These are phyloP conservation scores for Glycyrrhiza uralensis DNA, from an alignment of 306 rosid genomes.

Conservation along the genomic window DNA sequence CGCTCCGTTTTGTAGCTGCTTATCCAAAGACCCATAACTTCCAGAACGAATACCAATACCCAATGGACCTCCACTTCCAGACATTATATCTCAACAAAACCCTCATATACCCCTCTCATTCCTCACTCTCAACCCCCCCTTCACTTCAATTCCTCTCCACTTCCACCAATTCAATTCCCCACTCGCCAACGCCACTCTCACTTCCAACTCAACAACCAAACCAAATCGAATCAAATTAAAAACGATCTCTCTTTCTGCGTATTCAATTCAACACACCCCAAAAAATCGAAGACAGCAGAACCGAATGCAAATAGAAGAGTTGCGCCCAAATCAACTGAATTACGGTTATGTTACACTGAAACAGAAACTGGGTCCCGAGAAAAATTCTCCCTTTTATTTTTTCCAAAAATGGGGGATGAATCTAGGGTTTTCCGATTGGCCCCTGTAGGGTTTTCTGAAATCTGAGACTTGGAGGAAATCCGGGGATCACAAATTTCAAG, in stretches of 20 bases:
- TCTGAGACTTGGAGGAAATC: slow-evolving; percentile 42
- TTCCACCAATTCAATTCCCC: slow-evolving; percentile 30
- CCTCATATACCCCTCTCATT: slow-evolving; percentile 47
- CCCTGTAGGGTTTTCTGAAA: slow-evolving; percentile 37
- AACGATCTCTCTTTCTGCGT: neutral
- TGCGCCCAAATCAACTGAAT: slow-evolving; percentile 14
- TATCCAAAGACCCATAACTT: slow-evolving; percentile 83
- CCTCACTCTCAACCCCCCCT: no score
- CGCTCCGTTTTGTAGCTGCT: slow-evolving; percentile 52
- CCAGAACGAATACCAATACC: slow-evolving; percentile 77
- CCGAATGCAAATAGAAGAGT: neutral
- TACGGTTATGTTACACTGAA: slow-evolving; percentile 17
- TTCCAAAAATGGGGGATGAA: slow-evolving; percentile 20
- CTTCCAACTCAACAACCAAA: slow-evolving; percentile 31
- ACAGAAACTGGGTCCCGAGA: slow-evolving; percentile 15
- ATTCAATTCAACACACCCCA: neutral
- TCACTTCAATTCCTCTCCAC: neutral
- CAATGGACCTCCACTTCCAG: slow-evolving; percentile 53
- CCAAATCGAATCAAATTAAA: neutral
- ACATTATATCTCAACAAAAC: slow-evolving; percentile 54
- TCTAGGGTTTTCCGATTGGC: slow-evolving; percentile 40
- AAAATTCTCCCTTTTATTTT: neutral
- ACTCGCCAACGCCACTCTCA: slow-evolving; percentile 24
- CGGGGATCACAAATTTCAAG: slow-evolving; percentile 38
- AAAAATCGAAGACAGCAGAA: neutral